Evolutionary conservation across 352 stramenopile genomes (phyloP).

Genomic region (Pythium guiyangense): DNA sequence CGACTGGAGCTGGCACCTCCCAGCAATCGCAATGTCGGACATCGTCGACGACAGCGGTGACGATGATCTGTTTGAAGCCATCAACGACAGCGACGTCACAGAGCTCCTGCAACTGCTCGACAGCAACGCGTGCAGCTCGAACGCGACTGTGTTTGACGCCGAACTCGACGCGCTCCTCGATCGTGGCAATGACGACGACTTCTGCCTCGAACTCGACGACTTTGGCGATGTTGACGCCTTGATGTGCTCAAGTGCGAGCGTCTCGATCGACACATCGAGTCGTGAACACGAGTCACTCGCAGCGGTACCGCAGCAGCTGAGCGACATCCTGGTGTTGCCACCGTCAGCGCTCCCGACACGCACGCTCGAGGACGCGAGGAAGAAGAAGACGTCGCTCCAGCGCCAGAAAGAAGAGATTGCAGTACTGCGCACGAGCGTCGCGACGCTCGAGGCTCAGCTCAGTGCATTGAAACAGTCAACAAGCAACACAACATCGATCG

Average conservation of each 20-base stretch:
- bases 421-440: background rate
- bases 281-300: background rate
- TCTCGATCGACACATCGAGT: background rate
- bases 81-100: slow-evolving; percentile 6
- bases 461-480: background rate
- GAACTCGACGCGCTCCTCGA: slow-evolving; percentile 4
- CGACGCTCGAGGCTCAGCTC: slow-evolving; percentile 1
- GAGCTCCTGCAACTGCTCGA: slow-evolving; percentile 5
- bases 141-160: background rate
- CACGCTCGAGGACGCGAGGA: background rate
- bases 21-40: background rate
- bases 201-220: background rate
- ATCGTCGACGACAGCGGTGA: background rate
- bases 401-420: slow-evolving; percentile 5
- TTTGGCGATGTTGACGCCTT: background rate
- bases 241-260: background rate
- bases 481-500: background rate
- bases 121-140: background rate
- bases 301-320: background rate
- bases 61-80: slow-evolving; percentile 18
- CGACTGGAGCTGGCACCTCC: background rate
- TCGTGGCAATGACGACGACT: background rate
- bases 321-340: background rate
- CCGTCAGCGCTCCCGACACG: background rate
- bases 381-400: slow-evolving; percentile 10